These are phyloP conservation scores for Wickerhamiella spandovensis DNA, from an alignment of 805 yeast genomes.

Conservation along the genomic window DNA sequence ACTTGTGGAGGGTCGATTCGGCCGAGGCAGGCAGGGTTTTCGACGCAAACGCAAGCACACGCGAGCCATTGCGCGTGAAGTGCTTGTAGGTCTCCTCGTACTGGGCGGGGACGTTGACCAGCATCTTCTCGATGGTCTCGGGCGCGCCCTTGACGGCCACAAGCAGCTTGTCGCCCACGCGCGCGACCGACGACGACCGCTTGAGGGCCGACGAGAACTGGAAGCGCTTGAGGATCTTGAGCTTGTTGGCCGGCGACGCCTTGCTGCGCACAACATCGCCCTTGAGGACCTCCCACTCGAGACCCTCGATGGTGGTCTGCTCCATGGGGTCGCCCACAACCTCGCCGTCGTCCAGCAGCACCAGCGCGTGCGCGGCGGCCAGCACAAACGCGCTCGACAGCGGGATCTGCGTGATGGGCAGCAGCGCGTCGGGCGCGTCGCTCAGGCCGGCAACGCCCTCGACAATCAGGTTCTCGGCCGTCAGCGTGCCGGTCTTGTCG, in stretches of 20 bases:
- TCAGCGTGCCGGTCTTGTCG: slow-evolving; percentile 95
- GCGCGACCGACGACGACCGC: slow-evolving; percentile 80
- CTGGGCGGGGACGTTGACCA: slow-evolving; percentile 52
- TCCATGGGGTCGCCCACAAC: slow-evolving; percentile 99
- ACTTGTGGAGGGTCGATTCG: slow-evolving; percentile 34
- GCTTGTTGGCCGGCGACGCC: slow-evolving; percentile 31
- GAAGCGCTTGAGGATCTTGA: slow-evolving; percentile 79
- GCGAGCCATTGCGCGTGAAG: slow-evolving; percentile 88
- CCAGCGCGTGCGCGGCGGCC: slow-evolving; percentile 95
- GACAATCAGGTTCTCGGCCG: slow-evolving; percentile 90
- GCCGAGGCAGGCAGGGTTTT: slow-evolving; percentile 44
- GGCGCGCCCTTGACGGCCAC: slow-evolving; percentile 98
- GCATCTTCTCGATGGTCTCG: slow-evolving; percentile 76
- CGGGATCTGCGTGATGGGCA: slow-evolving; percentile 51
- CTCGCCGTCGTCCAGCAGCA: slow-evolving; percentile 88
- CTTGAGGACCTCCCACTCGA: slow-evolving; percentile 70
- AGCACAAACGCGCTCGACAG: slow-evolving; percentile 53
- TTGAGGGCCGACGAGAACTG: slow-evolving; percentile 93
- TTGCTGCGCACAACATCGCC: slow-evolving; percentile 54
- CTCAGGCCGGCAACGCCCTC: slow-evolving; percentile 88
- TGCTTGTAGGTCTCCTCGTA: slow-evolving; percentile 81
- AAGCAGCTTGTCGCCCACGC: slow-evolving; percentile 38
- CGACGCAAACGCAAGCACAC: slow-evolving; percentile 91
- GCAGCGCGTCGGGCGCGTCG: slow-evolving; percentile 39
- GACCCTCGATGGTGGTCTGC: slow-evolving; percentile 80